These are phyloP conservation scores for Alternaria rosae DNA, from an alignment of 2,329 filamentous ascomycete species.

Conservation along the genomic window DNA sequence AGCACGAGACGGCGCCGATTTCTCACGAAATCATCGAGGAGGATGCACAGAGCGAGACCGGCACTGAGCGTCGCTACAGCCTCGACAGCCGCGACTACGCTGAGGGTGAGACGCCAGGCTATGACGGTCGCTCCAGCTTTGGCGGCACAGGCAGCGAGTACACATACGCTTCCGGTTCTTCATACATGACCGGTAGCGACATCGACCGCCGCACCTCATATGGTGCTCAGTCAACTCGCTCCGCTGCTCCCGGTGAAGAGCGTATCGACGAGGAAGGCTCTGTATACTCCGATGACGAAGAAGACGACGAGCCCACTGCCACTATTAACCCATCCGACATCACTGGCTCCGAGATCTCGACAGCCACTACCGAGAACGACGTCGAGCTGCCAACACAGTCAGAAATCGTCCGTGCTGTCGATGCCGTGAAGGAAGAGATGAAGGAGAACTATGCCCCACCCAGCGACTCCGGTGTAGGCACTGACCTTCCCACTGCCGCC, in stretches of 20 bases:
- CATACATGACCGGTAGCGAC: slow-evolving; percentile 58
- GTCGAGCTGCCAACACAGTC: slow-evolving; percentile 40
- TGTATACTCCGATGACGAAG: slow-evolving; percentile 40
- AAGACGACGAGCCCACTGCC: slow-evolving; percentile 40
- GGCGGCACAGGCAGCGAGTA: slow-evolving; percentile 54
- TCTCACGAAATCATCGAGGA: slow-evolving; percentile 39
- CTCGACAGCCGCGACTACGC: slow-evolving; percentile 44
- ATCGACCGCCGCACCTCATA: slow-evolving; percentile 54
- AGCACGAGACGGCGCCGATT: slow-evolving; percentile 39
- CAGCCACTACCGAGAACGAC: slow-evolving; percentile 26
- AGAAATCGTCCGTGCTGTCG: slow-evolving; percentile 41
- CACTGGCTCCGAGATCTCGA: slow-evolving; percentile 34
- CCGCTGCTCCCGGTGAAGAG: slow-evolving; percentile 38
- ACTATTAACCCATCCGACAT: slow-evolving; percentile 38
- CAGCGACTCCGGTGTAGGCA: slow-evolving; percentile 49
- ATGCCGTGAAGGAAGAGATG: slow-evolving; percentile 41
- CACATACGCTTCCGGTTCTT: slow-evolving; percentile 57
- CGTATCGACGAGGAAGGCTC: slow-evolving; percentile 44
- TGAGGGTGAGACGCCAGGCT: slow-evolving; percentile 47
- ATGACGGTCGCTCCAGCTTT: slow-evolving; percentile 50
- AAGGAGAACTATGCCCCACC: slow-evolving; percentile 35
- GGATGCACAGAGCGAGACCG: slow-evolving; percentile 45
- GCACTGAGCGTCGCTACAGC: slow-evolving; percentile 52
- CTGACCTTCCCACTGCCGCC: slow-evolving; percentile 46
- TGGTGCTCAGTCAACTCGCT: slow-evolving; percentile 47